phyloP scores from a whole-genome alignment of 2,329 filamentous ascomycete species.

The Cladosporium sp. region DNA sequence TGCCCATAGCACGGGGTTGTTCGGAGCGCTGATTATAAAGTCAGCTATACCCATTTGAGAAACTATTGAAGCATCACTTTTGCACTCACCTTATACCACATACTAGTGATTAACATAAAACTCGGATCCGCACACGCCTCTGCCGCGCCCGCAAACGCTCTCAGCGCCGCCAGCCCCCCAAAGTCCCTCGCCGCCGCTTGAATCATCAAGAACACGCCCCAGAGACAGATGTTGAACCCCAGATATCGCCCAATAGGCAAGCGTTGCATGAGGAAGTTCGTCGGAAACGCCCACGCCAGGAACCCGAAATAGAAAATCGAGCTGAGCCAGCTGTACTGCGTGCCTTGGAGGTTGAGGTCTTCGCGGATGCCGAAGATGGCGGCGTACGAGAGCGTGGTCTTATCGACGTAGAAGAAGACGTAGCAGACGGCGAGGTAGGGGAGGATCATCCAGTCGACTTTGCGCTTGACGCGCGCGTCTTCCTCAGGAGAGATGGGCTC shows the following conservation, averaged over 20 bases:
- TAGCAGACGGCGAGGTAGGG: constrained; percentile 46
- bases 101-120: constrained; percentile 64
- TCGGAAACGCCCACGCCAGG: constrained; percentile 55
- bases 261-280: constrained; percentile 54
- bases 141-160: constrained; percentile 57
- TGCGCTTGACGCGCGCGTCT: constrained; percentile 51
- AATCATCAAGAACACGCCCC: constrained; percentile 47
- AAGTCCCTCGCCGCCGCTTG: constrained; percentile 47
- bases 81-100: constrained; percentile 50
- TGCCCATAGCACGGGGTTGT: constrained; percentile 60
- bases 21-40: constrained; percentile 52
- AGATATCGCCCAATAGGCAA: constrained; percentile 54
- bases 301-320: constrained; percentile 60
- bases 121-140: constrained; percentile 60
- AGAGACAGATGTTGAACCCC: constrained; percentile 59
- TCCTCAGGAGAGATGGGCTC: constrained; percentile 51
- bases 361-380: constrained; percentile 65
- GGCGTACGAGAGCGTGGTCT: constrained; percentile 62
- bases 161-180: constrained; percentile 55
- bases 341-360: constrained; percentile 58
- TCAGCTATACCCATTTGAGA: background rate
- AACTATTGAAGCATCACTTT: background rate
- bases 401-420: constrained; percentile 41
- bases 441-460: constrained; percentile 61
- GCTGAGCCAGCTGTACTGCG: constrained; percentile 59